A percentile compares a stretch with the other conserved stretches of the same genome.
Conservation (phyloP, 345 rosid genomes). For the Dipteronia sinensis region DNA sequence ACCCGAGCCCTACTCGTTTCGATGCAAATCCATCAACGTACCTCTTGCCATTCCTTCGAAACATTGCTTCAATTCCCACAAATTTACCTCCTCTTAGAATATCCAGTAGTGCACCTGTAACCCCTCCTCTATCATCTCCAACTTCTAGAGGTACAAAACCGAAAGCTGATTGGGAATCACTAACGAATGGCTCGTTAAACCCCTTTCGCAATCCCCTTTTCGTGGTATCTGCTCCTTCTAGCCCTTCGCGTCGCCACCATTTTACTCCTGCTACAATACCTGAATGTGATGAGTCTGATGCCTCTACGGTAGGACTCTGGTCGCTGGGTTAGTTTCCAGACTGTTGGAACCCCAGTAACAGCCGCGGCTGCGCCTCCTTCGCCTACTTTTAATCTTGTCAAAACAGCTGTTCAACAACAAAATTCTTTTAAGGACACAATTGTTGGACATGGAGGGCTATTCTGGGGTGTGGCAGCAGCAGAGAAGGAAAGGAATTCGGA, state of each 20-base stretch:
- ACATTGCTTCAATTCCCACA: slow-evolving; percentile 56
- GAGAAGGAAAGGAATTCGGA: slow-evolving; percentile 63
- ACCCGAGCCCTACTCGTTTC: slow-evolving; percentile 76
- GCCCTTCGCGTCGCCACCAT: slow-evolving; percentile 79
- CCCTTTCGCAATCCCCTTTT: slow-evolving; percentile 52
- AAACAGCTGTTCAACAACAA: slow-evolving; percentile 47
- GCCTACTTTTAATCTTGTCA: slow-evolving; percentile 70
- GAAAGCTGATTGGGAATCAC: slow-evolving; percentile 64
- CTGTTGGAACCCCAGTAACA: slow-evolving; percentile 35
- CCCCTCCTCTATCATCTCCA: slow-evolving; percentile 95
- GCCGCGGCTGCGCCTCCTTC: slow-evolving; percentile 59
- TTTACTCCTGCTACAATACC: slow-evolving; percentile 83
- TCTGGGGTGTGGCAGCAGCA: slow-evolving; percentile 42
- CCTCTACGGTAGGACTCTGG: slow-evolving; percentile 82
- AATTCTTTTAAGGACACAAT: slow-evolving; percentile 35
- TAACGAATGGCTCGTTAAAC: slow-evolving; percentile 50
- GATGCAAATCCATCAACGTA: slow-evolving; percentile 55
- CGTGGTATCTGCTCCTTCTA: slow-evolving; percentile 89
- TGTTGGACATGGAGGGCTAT: slow-evolving; percentile 32
- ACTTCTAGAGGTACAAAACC: slow-evolving; percentile 65
- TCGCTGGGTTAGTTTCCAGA: slow-evolving; percentile 78
- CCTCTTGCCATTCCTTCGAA: slow-evolving; percentile 77
- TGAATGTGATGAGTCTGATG: slow-evolving; percentile 91
- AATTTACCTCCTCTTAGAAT: slow-evolving; percentile 84
- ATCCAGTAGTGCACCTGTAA: slow-evolving; percentile 97